Percentiles rank a stretch among this genome's conserved stretches.
Evolutionary conservation across 2,329 filamentous ascomycete species (phyloP).

Genomic region (Xylariomycetidae sp.): DNA sequence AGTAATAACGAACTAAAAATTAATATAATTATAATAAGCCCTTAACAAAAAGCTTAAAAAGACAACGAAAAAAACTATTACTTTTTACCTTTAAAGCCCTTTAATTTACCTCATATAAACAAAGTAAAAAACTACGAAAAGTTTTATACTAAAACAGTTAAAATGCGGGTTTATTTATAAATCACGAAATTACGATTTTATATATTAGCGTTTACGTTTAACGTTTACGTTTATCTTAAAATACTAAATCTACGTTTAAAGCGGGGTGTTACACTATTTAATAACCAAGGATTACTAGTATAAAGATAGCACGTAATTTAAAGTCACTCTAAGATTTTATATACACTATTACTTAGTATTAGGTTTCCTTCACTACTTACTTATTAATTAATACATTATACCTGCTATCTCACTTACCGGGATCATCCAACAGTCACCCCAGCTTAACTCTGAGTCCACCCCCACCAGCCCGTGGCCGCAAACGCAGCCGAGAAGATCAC

Average conservation of each 20-base stretch:
- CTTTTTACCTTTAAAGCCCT: conserved; percentile 1
- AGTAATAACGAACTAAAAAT: background rate
- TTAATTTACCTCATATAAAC: background rate
- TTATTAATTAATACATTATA: no score
- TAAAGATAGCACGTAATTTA: no score
- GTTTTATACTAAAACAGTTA: conserved; percentile 1
- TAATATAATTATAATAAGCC: no score
- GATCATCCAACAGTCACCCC: no score
- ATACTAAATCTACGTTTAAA: background rate
- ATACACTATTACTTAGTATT: no score
- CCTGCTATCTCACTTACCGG: no score
- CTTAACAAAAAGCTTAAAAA: no score
- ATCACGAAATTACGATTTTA: background rate
- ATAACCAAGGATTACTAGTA: no score
- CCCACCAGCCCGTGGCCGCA: conserved; percentile 4
- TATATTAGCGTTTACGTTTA: background rate
- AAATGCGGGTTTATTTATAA: background rate
- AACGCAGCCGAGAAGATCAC: conserved; percentile 4
- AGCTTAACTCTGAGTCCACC: conserved; percentile 4
- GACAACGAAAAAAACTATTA: background rate
- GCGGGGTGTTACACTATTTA: no score
- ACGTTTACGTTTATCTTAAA: background rate
- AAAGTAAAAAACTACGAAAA: conserved; percentile 1
- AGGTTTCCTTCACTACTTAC: no score
- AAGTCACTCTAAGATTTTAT: no score